Percentiles rank a stretch among this genome's conserved stretches.
phyloP scores from a whole-genome alignment of 805 yeast genomes.

The Myxozyma sirexii region DNA sequence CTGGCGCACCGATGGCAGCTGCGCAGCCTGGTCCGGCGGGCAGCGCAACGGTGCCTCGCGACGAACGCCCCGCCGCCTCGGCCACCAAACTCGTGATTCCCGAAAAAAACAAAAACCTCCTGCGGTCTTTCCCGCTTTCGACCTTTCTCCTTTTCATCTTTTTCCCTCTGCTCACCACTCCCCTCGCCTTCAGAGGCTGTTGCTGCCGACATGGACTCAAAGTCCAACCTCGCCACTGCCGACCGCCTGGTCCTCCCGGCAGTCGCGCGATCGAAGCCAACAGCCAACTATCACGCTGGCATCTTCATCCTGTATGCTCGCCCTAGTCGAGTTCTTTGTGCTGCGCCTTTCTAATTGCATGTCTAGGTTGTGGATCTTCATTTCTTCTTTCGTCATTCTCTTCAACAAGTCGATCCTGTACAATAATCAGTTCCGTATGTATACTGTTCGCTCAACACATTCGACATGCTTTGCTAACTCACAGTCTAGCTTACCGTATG shows the following conservation, averaged over 20 bases:
- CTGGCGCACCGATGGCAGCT: too few species aligned
- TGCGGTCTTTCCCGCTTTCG: background rate
- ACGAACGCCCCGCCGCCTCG: too few species aligned
- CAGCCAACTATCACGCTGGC: background rate
- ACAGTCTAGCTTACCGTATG: constrained; percentile 24
- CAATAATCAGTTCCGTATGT: constrained; percentile 26
- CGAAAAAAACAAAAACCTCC: background rate
- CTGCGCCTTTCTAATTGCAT: background rate
- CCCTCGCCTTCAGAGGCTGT: background rate
- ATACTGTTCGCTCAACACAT: background rate
- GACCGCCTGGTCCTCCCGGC: background rate
- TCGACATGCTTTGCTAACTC: background rate
- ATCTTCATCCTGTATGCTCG: constrained; percentile 3
- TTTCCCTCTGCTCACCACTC: background rate
- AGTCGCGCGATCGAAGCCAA: background rate
- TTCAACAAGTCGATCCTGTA: constrained; percentile 33
- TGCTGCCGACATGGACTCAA: background rate
- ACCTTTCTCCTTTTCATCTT: background rate
- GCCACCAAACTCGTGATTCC: too few species aligned
- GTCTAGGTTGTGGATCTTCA: constrained; percentile 32
- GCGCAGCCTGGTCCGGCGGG: too few species aligned
- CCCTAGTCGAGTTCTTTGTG: background rate
- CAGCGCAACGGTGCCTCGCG: too few species aligned
- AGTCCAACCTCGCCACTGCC: background rate
- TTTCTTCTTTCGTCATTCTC: constrained; percentile 34